Percentiles rank a stretch among this genome's conserved stretches.
phyloP scores from a whole-genome alignment of 495 filamentous ascomycete species.

The Entonaema liquescens region DNA sequence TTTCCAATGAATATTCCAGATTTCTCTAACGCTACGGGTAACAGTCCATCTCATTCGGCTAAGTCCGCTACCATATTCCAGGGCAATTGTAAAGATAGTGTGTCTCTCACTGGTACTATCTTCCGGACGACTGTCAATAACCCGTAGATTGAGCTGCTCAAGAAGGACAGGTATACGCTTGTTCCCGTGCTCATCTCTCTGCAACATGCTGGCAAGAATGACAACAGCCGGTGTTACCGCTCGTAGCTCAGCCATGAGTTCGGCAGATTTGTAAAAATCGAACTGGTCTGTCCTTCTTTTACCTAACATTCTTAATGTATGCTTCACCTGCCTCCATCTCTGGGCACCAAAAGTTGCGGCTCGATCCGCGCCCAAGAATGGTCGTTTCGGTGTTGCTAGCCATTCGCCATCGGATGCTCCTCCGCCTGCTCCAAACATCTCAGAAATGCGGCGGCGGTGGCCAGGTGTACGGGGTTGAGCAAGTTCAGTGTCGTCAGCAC shows the following conservation, averaged over 20 bases:
- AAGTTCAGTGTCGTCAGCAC: constrained; percentile 55
- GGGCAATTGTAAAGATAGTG: constrained; percentile 85
- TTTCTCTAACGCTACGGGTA: constrained; percentile 83
- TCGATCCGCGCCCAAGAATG: constrained; percentile 66
- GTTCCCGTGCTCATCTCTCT: constrained; percentile 95
- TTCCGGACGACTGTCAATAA: constrained; percentile 77
- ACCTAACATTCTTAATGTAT: constrained; percentile 81
- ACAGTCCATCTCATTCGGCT: constrained; percentile 98
- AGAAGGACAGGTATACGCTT: constrained; percentile 92
- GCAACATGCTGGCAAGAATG: constrained; percentile 95
- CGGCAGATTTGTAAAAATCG: constrained; percentile 94
- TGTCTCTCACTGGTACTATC: constrained; percentile 76
- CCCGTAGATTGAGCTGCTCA: constrained; percentile 90
- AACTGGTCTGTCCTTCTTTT: constrained; percentile 85
- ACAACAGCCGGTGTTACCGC: constrained; percentile 91
- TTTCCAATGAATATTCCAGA: constrained; percentile 89
- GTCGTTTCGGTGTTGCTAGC: constrained; percentile 53
- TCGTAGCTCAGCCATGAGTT: constrained; percentile 92
- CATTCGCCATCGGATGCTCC: constrained; percentile 62
- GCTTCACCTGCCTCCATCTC: constrained; percentile 88
- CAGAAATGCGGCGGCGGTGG: constrained; percentile 77
- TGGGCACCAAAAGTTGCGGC: constrained; percentile 82
- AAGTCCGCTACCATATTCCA: constrained; percentile 95
- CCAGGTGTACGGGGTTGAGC: constrained; percentile 68
- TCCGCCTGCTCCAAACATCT: constrained; percentile 66